These are phyloP conservation scores for Suillus variegatus DNA, from an alignment of 768 basidiomycete genomes.

Conservation along the genomic window DNA sequence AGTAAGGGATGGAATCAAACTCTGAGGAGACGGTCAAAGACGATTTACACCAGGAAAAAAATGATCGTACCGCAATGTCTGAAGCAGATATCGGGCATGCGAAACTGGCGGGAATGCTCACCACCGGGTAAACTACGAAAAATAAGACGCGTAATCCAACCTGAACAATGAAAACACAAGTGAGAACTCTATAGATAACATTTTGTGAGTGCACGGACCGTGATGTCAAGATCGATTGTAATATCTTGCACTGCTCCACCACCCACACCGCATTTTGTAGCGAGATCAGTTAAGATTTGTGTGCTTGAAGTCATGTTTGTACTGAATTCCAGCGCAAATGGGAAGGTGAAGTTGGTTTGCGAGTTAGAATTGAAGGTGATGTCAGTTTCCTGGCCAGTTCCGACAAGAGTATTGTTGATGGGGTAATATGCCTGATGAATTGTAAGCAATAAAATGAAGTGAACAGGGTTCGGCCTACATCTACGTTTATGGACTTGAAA, in stretches of 20 bases:
- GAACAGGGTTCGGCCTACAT: slow-evolving; percentile 39
- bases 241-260: slow-evolving; percentile 50
- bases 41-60: neutral
- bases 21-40: slow-evolving; percentile 21
- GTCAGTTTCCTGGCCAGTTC: slow-evolving; percentile 53
- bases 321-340: slow-evolving; percentile 68
- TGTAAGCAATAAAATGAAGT: slow-evolving; percentile 10
- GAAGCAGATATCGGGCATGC: slow-evolving; percentile 56
- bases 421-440: slow-evolving; percentile 67
- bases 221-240: slow-evolving; percentile 65
- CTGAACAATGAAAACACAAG: slow-evolving; percentile 35
- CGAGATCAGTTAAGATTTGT: slow-evolving; percentile 61
- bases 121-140: slow-evolving; percentile 64
- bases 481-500: slow-evolving; percentile 62
- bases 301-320: slow-evolving; percentile 51
- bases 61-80: slow-evolving; percentile 22
- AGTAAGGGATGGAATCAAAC: slow-evolving; percentile 18
- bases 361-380: slow-evolving; percentile 52
- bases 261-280: slow-evolving; percentile 57
- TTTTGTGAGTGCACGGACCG: slow-evolving; percentile 40
- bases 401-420: slow-evolving; percentile 67
- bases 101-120: slow-evolving; percentile 63
- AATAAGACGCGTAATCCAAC: slow-evolving; percentile 65
- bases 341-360: slow-evolving; percentile 72
- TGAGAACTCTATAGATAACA: neutral